Percentiles rank a stretch among this genome's conserved stretches.
These are phyloP conservation scores for Cladosporium sp. DNA, from an alignment of 2,329 filamentous ascomycete genomes.

Conservation along the genomic window DNA sequence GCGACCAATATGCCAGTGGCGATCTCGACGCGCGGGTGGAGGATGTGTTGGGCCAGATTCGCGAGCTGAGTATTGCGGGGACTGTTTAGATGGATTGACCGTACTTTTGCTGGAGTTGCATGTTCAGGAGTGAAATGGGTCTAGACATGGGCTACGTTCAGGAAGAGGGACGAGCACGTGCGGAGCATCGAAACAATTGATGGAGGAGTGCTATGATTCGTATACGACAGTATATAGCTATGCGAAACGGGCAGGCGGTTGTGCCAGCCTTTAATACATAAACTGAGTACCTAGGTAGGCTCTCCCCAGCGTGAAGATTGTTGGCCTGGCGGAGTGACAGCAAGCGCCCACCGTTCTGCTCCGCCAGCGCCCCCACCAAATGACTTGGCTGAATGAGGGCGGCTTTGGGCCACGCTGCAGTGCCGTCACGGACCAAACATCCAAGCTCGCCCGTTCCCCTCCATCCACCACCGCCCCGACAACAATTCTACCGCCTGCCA, in stretches of 20 bases:
- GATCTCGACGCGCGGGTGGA: constrained; percentile 89
- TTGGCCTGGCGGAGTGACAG: too few species aligned
- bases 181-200: neutral
- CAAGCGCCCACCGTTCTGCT: too few species aligned
- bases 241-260: neutral
- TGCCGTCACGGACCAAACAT: neutral
- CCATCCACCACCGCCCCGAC: neutral
- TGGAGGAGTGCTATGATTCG: neutral
- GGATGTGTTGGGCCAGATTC: constrained; percentile 93
- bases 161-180: neutral
- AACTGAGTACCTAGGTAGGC: too few species aligned
- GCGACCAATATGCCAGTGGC: constrained; percentile 92
- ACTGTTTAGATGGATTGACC: constrained; percentile 47
- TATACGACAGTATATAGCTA: neutral
- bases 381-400: neutral
- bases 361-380: neutral
- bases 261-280: too few species aligned
- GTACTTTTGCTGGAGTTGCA: neutral
- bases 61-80: constrained; percentile 86
- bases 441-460: neutral
- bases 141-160: too few species aligned
- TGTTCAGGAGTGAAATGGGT: neutral
- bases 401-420: neutral
- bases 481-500: constrained; percentile 8
- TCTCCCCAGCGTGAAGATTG: too few species aligned